Conservation (phyloP, 371 early-diverging fungal genomes). For the Apophysomyces sp. region DNA sequence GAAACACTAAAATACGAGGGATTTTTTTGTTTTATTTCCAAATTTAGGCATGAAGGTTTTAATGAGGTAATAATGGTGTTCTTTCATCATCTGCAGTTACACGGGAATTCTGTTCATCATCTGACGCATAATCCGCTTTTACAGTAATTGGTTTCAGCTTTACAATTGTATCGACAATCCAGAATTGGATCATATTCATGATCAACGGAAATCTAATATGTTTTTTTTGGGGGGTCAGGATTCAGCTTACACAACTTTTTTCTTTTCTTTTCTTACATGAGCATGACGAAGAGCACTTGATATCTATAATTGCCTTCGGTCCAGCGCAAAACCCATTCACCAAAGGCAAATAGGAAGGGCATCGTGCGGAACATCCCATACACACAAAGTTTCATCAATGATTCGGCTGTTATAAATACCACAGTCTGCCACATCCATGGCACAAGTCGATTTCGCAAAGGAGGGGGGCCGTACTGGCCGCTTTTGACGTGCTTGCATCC, state of each 20-base stretch:
- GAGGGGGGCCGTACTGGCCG: slow-evolving; percentile 28
- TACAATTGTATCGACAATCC: slow-evolving; percentile 54
- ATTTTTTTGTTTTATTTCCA: no score
- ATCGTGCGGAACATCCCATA: slow-evolving; percentile 25
- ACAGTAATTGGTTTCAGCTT: slow-evolving; percentile 27
- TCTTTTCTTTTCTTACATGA: slow-evolving; percentile 4
- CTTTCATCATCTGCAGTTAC: neutral
- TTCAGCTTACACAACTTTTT: no score
- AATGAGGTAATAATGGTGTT: neutral
- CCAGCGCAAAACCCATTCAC: slow-evolving; percentile 31
- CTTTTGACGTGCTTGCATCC: slow-evolving; percentile 10
- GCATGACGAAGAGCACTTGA: slow-evolving; percentile 41
- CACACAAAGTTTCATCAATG: slow-evolving; percentile 36
- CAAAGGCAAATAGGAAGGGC: slow-evolving; percentile 30
- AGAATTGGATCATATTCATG: slow-evolving; percentile 60
- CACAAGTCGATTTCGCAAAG: slow-evolving; percentile 9
- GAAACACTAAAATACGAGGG: no score
- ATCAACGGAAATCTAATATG: slow-evolving; percentile 36
- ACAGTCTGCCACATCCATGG: slow-evolving; percentile 29
- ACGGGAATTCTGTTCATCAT: neutral
- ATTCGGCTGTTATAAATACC: slow-evolving; percentile 29
- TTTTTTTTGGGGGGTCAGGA: no score
- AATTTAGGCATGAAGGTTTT: neutral
- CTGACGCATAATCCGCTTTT: neutral
- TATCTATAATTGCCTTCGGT: slow-evolving; percentile 18